phyloP scores from a whole-genome alignment of 1,284 basidiomycete genomes.

The Pterulicium gracile region DNA sequence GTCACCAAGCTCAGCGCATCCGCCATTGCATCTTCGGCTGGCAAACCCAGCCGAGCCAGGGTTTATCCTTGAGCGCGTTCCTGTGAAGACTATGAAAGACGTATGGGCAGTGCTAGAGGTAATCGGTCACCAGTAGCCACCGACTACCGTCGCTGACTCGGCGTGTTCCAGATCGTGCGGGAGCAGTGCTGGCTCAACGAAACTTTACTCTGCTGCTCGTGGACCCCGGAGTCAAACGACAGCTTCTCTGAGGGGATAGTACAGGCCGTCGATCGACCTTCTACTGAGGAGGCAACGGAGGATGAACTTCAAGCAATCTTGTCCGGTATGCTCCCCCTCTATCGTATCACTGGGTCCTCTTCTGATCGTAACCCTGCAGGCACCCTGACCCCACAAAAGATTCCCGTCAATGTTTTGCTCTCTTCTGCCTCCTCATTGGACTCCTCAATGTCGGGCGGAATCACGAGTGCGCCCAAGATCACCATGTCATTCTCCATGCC shows the following conservation, averaged over 20 bases:
- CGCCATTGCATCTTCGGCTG: constrained; percentile 55
- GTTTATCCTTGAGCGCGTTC: constrained; percentile 55
- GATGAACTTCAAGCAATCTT: constrained; percentile 47
- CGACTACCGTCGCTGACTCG: no score
- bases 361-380: constrained; percentile 29
- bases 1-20: constrained; percentile 53
- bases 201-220: constrained; percentile 41
- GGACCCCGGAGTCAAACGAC: constrained; percentile 38
- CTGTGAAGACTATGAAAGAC: constrained; percentile 58
- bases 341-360: background rate
- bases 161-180: constrained; percentile 51
- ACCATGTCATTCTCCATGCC: constrained; percentile 27
- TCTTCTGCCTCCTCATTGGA: constrained; percentile 22
- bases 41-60: constrained; percentile 60
- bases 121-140: no score
- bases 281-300: constrained; percentile 30
- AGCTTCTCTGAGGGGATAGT: constrained; percentile 12
- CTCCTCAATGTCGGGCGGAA: constrained; percentile 17
- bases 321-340: constrained; percentile 27
- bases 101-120: constrained; percentile 66
- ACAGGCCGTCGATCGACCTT: constrained; percentile 12
- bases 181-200: constrained; percentile 77
- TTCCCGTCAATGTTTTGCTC: constrained; percentile 51
- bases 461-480: constrained; percentile 32
- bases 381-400: constrained; percentile 36